phyloP scores from a whole-genome alignment of 768 basidiomycete species.

The Leccinum ochraceum region DNA sequence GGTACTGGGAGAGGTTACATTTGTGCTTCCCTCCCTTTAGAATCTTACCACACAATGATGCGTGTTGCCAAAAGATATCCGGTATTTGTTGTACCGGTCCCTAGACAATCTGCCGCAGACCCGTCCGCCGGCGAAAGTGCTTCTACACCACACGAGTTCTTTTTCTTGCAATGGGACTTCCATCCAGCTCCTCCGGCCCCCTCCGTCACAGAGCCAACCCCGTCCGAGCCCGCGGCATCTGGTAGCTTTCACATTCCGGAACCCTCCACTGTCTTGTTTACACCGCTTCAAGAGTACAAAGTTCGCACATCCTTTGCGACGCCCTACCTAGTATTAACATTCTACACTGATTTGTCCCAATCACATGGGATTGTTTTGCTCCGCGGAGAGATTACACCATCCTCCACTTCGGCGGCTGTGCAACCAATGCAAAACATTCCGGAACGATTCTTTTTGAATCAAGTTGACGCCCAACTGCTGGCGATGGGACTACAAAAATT shows the following conservation, averaged over 20 bases:
- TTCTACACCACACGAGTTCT: constrained; percentile 67
- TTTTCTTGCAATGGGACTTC: constrained; percentile 88
- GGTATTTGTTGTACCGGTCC: constrained; percentile 80
- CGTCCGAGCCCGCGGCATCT: constrained; percentile 40
- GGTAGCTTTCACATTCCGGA: constrained; percentile 43
- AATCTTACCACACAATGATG: constrained; percentile 72
- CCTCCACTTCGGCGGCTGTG: constrained; percentile 41
- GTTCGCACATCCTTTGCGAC: constrained; percentile 80
- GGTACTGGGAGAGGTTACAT: constrained; percentile 84
- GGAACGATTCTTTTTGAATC: constrained; percentile 58
- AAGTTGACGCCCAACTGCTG: constrained; percentile 84
- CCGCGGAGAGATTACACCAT: constrained; percentile 87
- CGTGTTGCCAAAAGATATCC: constrained; percentile 64
- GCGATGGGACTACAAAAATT: constrained; percentile 82
- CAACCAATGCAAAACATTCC: constrained; percentile 32
- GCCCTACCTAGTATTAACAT: constrained; percentile 86
- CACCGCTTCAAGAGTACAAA: constrained; percentile 94
- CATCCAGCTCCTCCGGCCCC: constrained; percentile 70
- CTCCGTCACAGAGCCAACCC: constrained; percentile 42
- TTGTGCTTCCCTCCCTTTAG: constrained; percentile 77
- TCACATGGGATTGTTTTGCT: constrained; percentile 84
- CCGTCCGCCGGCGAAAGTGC: constrained; percentile 35
- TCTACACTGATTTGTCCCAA: constrained; percentile 84
- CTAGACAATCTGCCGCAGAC: constrained; percentile 42
- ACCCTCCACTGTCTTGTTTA: constrained; percentile 82